A percentile compares a stretch with the other conserved stretches of the same genome.
phyloP scores from a whole-genome alignment of 352 stramenopile genomes.

The Globisporangium okanoganense region DNA sequence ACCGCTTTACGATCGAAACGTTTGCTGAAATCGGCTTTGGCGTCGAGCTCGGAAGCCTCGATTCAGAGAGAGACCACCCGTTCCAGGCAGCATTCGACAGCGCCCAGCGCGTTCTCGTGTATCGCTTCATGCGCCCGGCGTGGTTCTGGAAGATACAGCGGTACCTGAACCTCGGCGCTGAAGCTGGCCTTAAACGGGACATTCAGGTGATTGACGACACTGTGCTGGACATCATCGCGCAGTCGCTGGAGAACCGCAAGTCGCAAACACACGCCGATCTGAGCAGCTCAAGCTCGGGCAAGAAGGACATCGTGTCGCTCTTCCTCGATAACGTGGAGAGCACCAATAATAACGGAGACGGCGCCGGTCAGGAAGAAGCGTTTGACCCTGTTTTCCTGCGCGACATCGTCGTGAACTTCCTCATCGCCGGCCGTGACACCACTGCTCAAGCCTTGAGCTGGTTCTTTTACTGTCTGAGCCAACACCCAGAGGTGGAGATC shows the following conservation, averaged over 20 bases:
- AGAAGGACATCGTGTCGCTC: constrained; percentile 15
- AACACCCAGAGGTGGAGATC: constrained; percentile 42
- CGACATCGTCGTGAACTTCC: neutral
- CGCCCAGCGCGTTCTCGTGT: constrained; percentile 23
- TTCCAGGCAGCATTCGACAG: constrained; percentile 38
- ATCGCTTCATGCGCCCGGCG: constrained; percentile 30
- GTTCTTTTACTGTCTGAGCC: constrained; percentile 23
- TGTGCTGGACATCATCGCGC: constrained; percentile 32
- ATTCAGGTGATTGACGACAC: constrained; percentile 32
- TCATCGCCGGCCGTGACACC: neutral
- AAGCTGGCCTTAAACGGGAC: constrained; percentile 26
- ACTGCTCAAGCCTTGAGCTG: neutral
- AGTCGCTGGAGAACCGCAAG: constrained; percentile 18
- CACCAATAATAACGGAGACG: neutral
- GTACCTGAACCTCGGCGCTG: constrained; percentile 27
- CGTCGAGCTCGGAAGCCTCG: constrained; percentile 17
- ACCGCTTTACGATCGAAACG: constrained; percentile 43
- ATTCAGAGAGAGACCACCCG: constrained; percentile 11
- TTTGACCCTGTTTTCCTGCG: constrained; percentile 27
- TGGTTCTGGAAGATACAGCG: constrained; percentile 44
- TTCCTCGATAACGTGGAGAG: constrained; percentile 19
- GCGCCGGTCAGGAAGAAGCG: neutral
- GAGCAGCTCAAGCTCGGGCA: neutral
- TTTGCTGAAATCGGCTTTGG: constrained; percentile 50
- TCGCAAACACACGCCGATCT: neutral